Conservation (phyloP, 1,284 basidiomycete genomes). For the Melampsora larici-populina region DNA sequence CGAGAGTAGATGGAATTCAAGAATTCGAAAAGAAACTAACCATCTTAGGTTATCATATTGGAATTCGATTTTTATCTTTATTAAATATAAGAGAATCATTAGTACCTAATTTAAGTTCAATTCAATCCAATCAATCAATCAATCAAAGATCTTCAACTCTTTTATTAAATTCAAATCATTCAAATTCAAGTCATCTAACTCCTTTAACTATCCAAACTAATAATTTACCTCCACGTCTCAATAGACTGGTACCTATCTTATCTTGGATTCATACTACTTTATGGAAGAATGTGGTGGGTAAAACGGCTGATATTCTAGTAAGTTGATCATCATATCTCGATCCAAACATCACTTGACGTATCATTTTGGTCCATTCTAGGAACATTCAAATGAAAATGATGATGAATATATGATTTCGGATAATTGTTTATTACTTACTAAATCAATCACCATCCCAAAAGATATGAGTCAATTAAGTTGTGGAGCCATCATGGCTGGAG, state of each 20-base stretch:
- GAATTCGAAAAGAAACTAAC: conserved; percentile 88
- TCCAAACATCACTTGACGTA: background rate
- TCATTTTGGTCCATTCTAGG: background rate
- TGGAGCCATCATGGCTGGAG: conserved; percentile 92
- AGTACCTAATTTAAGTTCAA: conserved; percentile 44
- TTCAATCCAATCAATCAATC: conserved; percentile 46
- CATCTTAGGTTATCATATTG: conserved; percentile 82
- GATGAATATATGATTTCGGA: conserved; percentile 91
- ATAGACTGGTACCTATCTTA: conserved; percentile 77
- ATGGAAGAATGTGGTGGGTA: conserved; percentile 89
- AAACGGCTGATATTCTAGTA: conserved; percentile 88
- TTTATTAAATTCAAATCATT: conserved; percentile 50
- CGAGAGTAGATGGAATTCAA: conserved; percentile 84
- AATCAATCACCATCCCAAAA: conserved; percentile 84
- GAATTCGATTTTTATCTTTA: conserved; percentile 72
- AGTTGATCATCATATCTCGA: conserved; percentile 50
- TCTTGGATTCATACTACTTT: conserved; percentile 65
- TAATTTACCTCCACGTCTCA: conserved; percentile 65
- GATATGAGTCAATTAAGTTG: conserved; percentile 92
- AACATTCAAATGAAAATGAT: conserved; percentile 41
- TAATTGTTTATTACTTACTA: conserved; percentile 87
- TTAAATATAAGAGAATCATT: conserved; percentile 49
- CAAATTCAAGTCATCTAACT: conserved; percentile 44
- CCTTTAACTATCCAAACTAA: conserved; percentile 64
- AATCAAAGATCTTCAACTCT: conserved; percentile 46